phyloP scores from a whole-genome alignment of 2,329 filamentous ascomycete genomes.

The Botrytis cinerea region DNA sequence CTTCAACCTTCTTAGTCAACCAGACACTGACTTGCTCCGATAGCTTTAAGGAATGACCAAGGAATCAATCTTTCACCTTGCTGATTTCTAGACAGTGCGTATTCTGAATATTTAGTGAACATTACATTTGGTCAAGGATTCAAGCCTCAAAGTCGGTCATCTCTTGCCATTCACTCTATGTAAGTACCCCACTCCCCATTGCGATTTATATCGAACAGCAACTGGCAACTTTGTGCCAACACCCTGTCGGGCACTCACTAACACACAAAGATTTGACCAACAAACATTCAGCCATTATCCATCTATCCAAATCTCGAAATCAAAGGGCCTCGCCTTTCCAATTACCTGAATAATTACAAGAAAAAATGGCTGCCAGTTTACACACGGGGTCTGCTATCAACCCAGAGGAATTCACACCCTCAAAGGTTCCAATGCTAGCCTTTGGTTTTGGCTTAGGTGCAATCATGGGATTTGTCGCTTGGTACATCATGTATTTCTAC shows the following conservation, averaged over 20 bases:
- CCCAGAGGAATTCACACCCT: neutral
- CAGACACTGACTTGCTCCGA: neutral
- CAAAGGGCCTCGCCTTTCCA: neutral
- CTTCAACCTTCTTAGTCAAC: neutral
- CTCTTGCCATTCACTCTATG: neutral
- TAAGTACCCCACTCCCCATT: too few species aligned
- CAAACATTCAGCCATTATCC: neutral
- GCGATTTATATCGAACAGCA: neutral
- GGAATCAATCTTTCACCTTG: neutral
- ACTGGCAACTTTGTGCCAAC: too few species aligned
- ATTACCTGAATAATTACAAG: neutral
- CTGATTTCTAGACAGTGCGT: neutral
- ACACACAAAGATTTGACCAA: neutral
- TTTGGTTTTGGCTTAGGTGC: neutral
- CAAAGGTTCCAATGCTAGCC: neutral
- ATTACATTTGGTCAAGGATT: neutral
- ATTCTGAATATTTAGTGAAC: neutral
- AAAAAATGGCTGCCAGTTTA: neutral
- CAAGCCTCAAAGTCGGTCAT: too few species aligned
- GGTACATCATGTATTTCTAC: conserved; percentile 9
- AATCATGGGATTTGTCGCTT: neutral
- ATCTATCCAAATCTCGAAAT: neutral
- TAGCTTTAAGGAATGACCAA: neutral
- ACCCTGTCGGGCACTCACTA: too few species aligned
- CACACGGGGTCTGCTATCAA: neutral